phyloP scores from a whole-genome alignment of 768 basidiomycete genomes.

The Suillus hirtellus region DNA sequence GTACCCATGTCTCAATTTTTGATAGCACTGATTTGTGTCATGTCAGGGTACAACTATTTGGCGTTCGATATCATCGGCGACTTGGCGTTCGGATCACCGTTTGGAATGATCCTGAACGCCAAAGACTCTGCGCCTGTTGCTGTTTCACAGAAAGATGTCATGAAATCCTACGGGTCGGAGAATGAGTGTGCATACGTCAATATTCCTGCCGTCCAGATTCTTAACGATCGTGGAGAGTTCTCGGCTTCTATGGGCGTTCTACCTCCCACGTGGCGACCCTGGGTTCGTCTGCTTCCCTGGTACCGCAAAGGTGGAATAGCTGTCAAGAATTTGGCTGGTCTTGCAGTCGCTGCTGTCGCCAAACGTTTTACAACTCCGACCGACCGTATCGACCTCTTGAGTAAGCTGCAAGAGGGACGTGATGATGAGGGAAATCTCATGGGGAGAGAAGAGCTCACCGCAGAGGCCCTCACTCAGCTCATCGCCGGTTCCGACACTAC shows the following conservation, averaged over 20 bases:
- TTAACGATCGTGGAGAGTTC: slow-evolving; percentile 87
- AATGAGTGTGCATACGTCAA: slow-evolving; percentile 47
- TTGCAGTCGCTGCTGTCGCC: slow-evolving; percentile 78
- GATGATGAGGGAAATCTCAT: slow-evolving; percentile 80
- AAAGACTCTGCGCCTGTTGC: slow-evolving; percentile 75
- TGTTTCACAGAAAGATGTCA: slow-evolving; percentile 51
- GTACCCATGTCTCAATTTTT: not conserved
- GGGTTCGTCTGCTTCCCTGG: slow-evolving; percentile 71
- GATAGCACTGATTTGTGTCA: slow-evolving; percentile 12
- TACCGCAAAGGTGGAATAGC: slow-evolving; percentile 66
- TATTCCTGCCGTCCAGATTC: slow-evolving; percentile 81
- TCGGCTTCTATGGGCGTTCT: slow-evolving; percentile 82
- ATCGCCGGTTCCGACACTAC: slow-evolving; percentile 93
- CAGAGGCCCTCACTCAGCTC: slow-evolving; percentile 82
- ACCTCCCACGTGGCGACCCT: slow-evolving; percentile 69
- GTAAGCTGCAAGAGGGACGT: slow-evolving; percentile 74
- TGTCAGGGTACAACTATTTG: slow-evolving; percentile 56
- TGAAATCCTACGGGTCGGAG: slow-evolving; percentile 54
- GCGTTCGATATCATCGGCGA: slow-evolving; percentile 84
- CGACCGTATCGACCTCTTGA: slow-evolving; percentile 79
- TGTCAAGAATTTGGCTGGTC: slow-evolving; percentile 73
- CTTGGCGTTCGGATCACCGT: slow-evolving; percentile 83
- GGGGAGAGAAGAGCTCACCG: slow-evolving; percentile 81
- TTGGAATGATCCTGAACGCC: slow-evolving; percentile 81
- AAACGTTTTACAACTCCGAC: slow-evolving; percentile 67